A percentile compares a stretch with the other conserved stretches of the same genome.
Evolutionary conservation across 345 rosid genomes (phyloP).

Genomic region (Brassica cretica): DNA sequence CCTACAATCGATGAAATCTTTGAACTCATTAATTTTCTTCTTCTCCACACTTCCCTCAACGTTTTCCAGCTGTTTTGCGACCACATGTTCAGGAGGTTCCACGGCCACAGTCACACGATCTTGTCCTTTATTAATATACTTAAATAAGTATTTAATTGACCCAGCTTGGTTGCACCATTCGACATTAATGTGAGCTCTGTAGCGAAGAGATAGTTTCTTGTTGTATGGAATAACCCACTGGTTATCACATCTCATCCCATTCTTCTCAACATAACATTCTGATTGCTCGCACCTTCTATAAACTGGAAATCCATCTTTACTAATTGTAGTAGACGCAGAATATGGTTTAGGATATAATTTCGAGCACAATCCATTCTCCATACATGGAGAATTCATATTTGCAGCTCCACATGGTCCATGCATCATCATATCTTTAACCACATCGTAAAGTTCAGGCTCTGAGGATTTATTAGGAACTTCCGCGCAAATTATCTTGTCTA

Average conservation of each 20-base stretch:
- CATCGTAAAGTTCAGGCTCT: too few relatives aligned
- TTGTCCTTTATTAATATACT: not conserved
- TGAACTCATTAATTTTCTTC: not conserved
- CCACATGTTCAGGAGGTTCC: not conserved
- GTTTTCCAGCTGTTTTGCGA: not conserved
- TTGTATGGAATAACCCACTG: not conserved
- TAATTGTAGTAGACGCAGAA: not conserved
- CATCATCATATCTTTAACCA: too few relatives aligned
- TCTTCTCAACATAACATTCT: not conserved
- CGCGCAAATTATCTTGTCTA: not conserved
- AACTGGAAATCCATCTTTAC: not conserved
- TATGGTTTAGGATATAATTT: not conserved
- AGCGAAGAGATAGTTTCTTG: not conserved
- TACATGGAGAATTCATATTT: not conserved
- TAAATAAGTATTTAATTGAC: not conserved
- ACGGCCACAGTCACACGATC: not conserved
- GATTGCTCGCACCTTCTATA: not conserved
- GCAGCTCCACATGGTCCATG: not conserved
- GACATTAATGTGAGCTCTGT: not conserved
- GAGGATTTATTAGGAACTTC: too few relatives aligned
- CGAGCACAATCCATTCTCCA: not conserved
- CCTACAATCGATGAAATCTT: not conserved
- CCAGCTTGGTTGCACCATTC: not conserved
- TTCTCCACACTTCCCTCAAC: not conserved
- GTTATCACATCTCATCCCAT: not conserved